phyloP scores from a whole-genome alignment of 495 filamentous ascomycete genomes.

The Neurospora pannonica region DNA sequence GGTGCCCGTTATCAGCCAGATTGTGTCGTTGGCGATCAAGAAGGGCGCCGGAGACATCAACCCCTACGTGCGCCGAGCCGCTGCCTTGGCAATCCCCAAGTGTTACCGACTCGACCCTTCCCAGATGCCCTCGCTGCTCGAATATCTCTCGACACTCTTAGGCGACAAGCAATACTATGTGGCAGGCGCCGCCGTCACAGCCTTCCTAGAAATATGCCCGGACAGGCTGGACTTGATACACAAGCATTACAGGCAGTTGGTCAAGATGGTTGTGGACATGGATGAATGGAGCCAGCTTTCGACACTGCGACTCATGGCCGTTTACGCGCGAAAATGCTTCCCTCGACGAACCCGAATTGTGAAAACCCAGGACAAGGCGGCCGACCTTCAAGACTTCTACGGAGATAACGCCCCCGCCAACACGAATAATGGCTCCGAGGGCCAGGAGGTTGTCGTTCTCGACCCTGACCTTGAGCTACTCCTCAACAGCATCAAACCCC shows the following conservation, averaged over 20 bases:
- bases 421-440: constrained; percentile 19
- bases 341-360: constrained; percentile 56
- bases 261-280: constrained; percentile 94
- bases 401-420: constrained; percentile 41
- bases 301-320: constrained; percentile 66
- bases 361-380: constrained; percentile 23
- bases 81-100: constrained; percentile 92
- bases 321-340: constrained; percentile 84
- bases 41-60: constrained; percentile 90
- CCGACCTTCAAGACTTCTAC: constrained; percentile 63
- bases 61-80: constrained; percentile 82
- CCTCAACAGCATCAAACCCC: constrained; percentile 64
- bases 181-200: constrained; percentile 79
- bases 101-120: constrained; percentile 89
- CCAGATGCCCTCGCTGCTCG: constrained; percentile 73
- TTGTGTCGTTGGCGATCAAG: constrained; percentile 93
- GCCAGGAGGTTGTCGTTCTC: constrained; percentile 50
- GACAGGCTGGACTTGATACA: constrained; percentile 80
- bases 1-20: constrained; percentile 97
- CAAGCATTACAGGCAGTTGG: constrained; percentile 71
- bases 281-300: constrained; percentile 95
- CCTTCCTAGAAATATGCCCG: constrained; percentile 83
- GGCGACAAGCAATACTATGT: constrained; percentile 93
- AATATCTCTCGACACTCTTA: constrained; percentile 65
- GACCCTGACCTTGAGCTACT: constrained; percentile 82